Conservation (phyloP, 1,139 yeast species). For the Pichia sp. region DNA sequence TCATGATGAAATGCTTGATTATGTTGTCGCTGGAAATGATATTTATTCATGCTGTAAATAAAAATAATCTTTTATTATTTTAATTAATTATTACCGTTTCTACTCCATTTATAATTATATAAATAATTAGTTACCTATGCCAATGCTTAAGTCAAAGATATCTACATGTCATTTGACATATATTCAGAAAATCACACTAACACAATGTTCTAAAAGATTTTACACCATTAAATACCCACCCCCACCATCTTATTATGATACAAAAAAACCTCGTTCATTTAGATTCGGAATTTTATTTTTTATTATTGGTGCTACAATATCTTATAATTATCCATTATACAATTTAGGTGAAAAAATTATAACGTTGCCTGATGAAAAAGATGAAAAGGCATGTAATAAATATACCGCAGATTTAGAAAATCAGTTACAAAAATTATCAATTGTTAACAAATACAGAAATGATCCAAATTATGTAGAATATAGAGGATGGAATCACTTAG, state of each 20-base stretch:
- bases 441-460: constrained; percentile 43
- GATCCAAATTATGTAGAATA: constrained; percentile 38
- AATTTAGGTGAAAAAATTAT: constrained; percentile 20
- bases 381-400: constrained; percentile 10
- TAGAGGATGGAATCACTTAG: constrained; percentile 56
- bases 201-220: not conserved
- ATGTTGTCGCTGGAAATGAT: constrained; percentile 41
- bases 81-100: not conserved
- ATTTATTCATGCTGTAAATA: constrained; percentile 11
- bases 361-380: constrained; percentile 18
- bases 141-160: not conserved
- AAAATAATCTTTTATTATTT: not conserved
- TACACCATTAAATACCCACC: constrained; percentile 16
- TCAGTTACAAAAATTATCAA: constrained; percentile 45
- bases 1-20: constrained; percentile 67
- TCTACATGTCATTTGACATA: no score
- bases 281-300: constrained; percentile 16
- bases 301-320: constrained; percentile 21
- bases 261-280: constrained; percentile 1
- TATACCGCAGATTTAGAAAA: constrained; percentile 37
- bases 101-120: no score
- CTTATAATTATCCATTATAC: constrained; percentile 25
- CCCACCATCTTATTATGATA: constrained; percentile 17
- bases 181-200: no score
- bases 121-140: no score